Evolutionary conservation across 139 green algal genomes (phyloP), one percentile per base, ranked within the genome.

Genomic region (Chlorella sorokiniana): DNA sequence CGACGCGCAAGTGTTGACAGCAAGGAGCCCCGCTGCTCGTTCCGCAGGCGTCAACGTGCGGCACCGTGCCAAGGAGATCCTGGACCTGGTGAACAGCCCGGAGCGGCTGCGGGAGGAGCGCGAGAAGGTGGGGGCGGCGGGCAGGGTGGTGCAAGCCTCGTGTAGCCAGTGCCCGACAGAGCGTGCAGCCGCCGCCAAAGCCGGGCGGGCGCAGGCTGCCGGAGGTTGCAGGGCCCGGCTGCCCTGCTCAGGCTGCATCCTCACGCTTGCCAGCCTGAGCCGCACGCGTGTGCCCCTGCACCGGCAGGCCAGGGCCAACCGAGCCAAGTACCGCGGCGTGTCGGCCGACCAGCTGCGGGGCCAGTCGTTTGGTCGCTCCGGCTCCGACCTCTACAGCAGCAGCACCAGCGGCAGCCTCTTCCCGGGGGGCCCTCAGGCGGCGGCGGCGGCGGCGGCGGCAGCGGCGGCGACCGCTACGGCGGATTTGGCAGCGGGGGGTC

Each of bases 21-120:
- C n/a, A n/a, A n/a, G n/a, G n/a, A n/a, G n/a, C n/a, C n/a, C n/a
- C n/a, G n/a, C n/a, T n/a, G n/a, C n/a, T n/a, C n/a, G n/a, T n/a
- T n/a, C n/a, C n/a, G 54, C 73, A 79, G 73, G 73, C 37, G 73
- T 79, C 69, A 98, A 98, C 81, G 95, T 98, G 68, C 88, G 95
- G 38, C 92, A 97, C 86, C 88, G 95, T 18, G 94, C 95, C 0
- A 91, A 93, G 38, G 91, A 94, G 64, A 81, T 98, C 16, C 81
- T 85, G 31, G 61, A 81, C 22, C 90, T 98, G 9, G 82, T 97
- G 4, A 83, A 71, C 62, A 88, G 94, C 64, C 61, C 69, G 1
- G 84, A 94, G 33, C 82, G 87, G 31, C 69, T 97, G 3, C 75
- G 82, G 37, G 84, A 88, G 29, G 93, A 97, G 85, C 83, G 93